Percentiles rank a stretch among this genome's conserved stretches.
Evolutionary conservation across 495 filamentous ascomycete species (phyloP).

Genomic region (Acidiella bohemica): DNA sequence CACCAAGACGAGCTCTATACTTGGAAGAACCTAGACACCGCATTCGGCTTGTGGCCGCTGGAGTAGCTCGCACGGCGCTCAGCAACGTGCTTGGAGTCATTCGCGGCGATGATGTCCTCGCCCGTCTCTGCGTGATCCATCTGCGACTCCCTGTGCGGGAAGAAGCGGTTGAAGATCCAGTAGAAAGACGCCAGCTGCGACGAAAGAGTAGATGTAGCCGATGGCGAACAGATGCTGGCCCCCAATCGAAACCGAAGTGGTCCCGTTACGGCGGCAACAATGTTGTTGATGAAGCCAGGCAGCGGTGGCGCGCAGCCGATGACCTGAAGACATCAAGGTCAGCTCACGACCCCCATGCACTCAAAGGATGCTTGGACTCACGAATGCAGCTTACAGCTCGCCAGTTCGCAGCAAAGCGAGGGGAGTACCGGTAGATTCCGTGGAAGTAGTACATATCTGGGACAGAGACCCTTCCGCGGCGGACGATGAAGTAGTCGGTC

Average conservation of each 20-base stretch:
- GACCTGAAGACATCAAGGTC: too few species aligned
- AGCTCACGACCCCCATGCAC: too few species aligned
- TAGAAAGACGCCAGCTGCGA: constrained; percentile 35
- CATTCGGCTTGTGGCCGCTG: background rate
- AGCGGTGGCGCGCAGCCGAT: constrained; percentile 48
- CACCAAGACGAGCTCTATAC: too few species aligned
- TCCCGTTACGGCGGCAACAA: constrained; percentile 35
- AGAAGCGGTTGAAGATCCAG: constrained; percentile 29
- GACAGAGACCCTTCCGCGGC: constrained; percentile 45
- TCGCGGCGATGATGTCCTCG: constrained; percentile 19
- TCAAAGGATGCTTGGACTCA: too few species aligned
- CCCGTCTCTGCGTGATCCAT: constrained; percentile 19
- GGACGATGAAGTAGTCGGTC: constrained; percentile 39
- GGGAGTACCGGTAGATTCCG: constrained; percentile 41
- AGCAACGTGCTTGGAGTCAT: constrained; percentile 2
- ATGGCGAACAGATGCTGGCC: constrained; percentile 13
- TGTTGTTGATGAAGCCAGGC: constrained; percentile 42
- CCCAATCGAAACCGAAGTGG: constrained; percentile 24
- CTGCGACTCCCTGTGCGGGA: constrained; percentile 22
- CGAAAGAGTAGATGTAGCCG: constrained; percentile 14
- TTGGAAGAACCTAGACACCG: background rate
- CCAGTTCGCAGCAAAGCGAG: constrained; percentile 47
- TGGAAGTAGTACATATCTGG: constrained; percentile 42
- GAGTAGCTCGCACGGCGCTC: background rate
- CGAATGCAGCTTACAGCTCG: constrained; percentile 48